Conservation (phyloP, 495 filamentous ascomycete species). For the Trichoderma parareesei region DNA sequence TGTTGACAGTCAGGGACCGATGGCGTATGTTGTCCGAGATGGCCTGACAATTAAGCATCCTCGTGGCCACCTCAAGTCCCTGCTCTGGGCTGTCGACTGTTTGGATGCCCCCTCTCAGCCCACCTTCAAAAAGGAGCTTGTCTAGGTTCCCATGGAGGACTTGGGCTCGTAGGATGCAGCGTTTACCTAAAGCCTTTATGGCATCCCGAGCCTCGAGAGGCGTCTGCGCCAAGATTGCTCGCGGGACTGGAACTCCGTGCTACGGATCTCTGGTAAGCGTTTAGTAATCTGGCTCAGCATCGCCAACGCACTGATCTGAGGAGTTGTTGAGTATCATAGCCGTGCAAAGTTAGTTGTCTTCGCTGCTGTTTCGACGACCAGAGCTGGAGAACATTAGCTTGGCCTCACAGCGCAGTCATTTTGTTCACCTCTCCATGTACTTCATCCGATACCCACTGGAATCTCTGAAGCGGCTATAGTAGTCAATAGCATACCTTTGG, state of each 20-base stretch:
- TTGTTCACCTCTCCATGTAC: no score
- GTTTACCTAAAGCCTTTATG: not conserved
- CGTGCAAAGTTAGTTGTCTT: slow-evolving; percentile 5
- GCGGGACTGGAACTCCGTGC: not conserved
- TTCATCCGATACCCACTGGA: no score
- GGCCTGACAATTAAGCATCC: not conserved
- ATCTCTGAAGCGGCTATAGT: not conserved
- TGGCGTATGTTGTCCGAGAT: not conserved
- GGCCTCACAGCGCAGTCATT: no score
- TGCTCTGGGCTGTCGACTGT: not conserved
- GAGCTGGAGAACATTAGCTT: not conserved
- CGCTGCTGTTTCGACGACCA: not conserved
- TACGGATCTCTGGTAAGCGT: not conserved
- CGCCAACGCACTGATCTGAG: slow-evolving; percentile 6
- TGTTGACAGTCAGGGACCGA: not conserved
- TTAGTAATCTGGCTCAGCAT: not conserved
- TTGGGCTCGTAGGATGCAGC: not conserved
- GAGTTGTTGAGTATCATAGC: not conserved
- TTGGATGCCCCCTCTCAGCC: slow-evolving; percentile 2
- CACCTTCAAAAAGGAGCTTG: not conserved
- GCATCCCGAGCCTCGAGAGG: not conserved
- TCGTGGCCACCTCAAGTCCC: not conserved
- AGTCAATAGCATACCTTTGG: not conserved
- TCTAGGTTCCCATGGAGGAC: not conserved
- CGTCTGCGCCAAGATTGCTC: not conserved